phyloP scores from a whole-genome alignment of 768 basidiomycete genomes.

The Antrodiella citrinella region DNA sequence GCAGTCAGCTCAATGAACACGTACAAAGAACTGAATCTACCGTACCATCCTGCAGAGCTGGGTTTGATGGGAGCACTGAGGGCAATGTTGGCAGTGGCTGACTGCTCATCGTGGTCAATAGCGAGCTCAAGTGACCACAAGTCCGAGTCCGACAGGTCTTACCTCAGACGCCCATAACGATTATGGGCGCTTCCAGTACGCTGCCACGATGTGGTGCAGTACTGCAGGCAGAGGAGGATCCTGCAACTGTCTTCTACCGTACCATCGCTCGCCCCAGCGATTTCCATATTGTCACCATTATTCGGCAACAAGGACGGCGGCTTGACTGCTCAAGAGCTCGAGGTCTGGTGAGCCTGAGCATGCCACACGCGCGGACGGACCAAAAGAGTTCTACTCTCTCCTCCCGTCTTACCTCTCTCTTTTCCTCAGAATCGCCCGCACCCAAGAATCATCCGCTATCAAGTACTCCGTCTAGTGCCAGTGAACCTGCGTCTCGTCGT shows the following conservation, averaged over 20 bases:
- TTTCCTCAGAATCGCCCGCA: neutral
- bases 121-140: neutral
- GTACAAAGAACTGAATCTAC: no score
- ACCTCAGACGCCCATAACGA: neutral
- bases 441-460: neutral
- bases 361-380: neutral
- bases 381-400: conserved; percentile 5
- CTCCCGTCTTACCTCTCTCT: conserved; percentile 4
- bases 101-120: neutral
- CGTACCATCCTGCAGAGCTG: conserved; percentile 46
- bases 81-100: conserved; percentile 25
- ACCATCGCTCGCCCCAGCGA: no score
- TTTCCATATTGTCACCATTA: no score
- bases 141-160: no score
- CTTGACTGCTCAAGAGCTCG: neutral
- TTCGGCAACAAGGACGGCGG: no score
- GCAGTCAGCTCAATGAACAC: neutral
- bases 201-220: no score
- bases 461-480: neutral
- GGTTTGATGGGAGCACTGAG: conserved; percentile 40
- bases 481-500: conserved; percentile 8
- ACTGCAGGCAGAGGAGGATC: no score
- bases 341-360: neutral
- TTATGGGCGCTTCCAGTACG: neutral
- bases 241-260: no score